Conservation (phyloP, 805 yeast species). For the Alloascoidea hylecoeti region DNA sequence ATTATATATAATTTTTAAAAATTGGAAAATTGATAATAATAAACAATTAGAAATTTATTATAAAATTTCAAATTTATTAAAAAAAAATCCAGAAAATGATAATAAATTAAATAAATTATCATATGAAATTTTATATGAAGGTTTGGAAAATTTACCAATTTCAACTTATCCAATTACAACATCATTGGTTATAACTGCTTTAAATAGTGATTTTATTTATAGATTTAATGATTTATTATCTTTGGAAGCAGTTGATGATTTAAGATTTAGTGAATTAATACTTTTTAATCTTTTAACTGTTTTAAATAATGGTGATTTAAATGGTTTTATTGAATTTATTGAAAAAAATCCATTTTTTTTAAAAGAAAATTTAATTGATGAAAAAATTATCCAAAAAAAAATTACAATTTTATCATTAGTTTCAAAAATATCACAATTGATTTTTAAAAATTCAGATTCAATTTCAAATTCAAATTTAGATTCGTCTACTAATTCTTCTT, state of each 20-base stretch:
- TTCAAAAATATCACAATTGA: too few relatives aligned
- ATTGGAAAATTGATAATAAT: constrained; percentile 16
- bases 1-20: constrained; percentile 16
- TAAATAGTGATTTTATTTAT: constrained; percentile 12
- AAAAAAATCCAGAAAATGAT: constrained; percentile 11
- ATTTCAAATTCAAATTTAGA: too few relatives aligned
- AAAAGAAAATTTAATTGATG: neutral
- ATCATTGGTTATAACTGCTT: constrained; percentile 12
- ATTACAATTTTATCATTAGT: neutral
- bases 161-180: constrained; percentile 9
- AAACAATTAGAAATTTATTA: constrained; percentile 12
- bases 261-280: constrained; percentile 9
- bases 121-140: neutral
- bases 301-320: constrained; percentile 11
- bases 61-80: constrained; percentile 13
- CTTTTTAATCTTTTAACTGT: constrained; percentile 13
- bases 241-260: constrained; percentile 15
- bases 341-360: constrained; percentile 5
- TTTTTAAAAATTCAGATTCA: too few relatives aligned
- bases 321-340: constrained; percentile 7
- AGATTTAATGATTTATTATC: constrained; percentile 16
- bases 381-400: neutral
- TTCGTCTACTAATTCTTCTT: too few relatives aligned
- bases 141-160: neutral
- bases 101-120: too few relatives aligned